A percentile compares a stretch with the other conserved stretches of the same genome.
These are phyloP conservation scores for Coprinopsis marcescibilis DNA, from an alignment of 768 basidiomycete species.

Conservation along the genomic window DNA sequence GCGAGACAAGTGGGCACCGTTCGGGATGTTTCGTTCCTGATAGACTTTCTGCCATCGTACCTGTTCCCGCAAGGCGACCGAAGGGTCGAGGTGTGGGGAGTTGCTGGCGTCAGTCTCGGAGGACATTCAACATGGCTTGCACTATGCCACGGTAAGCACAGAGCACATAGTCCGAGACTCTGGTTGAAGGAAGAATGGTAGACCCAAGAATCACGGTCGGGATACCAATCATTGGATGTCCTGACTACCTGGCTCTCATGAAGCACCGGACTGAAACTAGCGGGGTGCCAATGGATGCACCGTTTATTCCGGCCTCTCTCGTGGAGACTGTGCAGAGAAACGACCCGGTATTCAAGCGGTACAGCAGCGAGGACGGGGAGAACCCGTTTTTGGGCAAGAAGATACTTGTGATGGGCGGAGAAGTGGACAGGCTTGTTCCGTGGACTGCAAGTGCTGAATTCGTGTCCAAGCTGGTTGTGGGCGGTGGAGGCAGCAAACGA, in stretches of 20 bases:
- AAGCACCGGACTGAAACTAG: constrained; percentile 43
- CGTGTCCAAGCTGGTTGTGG: constrained; percentile 50
- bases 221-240: constrained; percentile 63
- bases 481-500: constrained; percentile 47
- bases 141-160: constrained; percentile 38
- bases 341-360: constrained; percentile 40
- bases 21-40: constrained; percentile 71
- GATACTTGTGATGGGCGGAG: constrained; percentile 68
- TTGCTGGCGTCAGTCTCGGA: constrained; percentile 75
- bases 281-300: constrained; percentile 39
- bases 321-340: constrained; percentile 37
- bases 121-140: constrained; percentile 81
- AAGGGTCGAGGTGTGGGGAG: constrained; percentile 59
- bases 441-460: constrained; percentile 52
- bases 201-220: constrained; percentile 42
- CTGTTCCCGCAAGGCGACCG: constrained; percentile 66
- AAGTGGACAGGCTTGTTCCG: constrained; percentile 60
- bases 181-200: constrained; percentile 14
- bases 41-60: constrained; percentile 72
- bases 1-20: constrained; percentile 49
- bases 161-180: background rate
- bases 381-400: constrained; percentile 70
- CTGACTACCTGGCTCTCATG: constrained; percentile 58
- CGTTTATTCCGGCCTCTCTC: constrained; percentile 53
- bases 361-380: constrained; percentile 21